Evolutionary conservation across 139 green algal species (phyloP), one percentile per base, ranked within the genome.

Genomic region (Haematococcus sp.): DNA sequence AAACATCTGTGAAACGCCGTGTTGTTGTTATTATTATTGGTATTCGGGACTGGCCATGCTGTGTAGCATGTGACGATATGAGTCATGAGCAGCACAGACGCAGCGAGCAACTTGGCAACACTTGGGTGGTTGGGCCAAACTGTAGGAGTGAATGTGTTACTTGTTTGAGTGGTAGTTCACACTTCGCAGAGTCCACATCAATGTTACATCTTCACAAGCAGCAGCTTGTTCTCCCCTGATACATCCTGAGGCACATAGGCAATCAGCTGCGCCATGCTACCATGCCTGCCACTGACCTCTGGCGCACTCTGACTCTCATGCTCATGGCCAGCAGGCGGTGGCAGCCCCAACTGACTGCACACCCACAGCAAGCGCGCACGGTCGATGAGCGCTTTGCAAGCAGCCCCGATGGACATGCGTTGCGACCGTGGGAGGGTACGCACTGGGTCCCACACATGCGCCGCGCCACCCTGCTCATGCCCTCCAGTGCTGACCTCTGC

Each of bases 351-450:
- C 32, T 70, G 56, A 35, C 74, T 25, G 7, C 32, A 71, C 64
- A 93, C 76, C 86, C 84, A 95, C 11, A 52, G 60, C 72, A 84
- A 40, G n/a, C 90, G 76, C 1, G 80, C 89, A 5, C 44, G 51
- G 70, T 95, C 90, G 22, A 95, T 88, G 23, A 95, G 73, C 56
- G 70, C 54, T 76, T 95, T 95, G 81, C 86, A 92, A 55, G 77
- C 78, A 30, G 46, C 51, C 0, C 90, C 90, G 3, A 95, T 49
- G 0, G 46, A 75, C 30, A 91, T 87, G 7, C 85, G 74, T 54
- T 71, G 30, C 25, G 46, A 32, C 4, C 84, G 68, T 0, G 74
- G 40, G 30, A 88, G 67, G 2, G 27, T 44, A 3, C 28, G 11
- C 7, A 63, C 61, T 4, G 74, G 81, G 49, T 81, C 46, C 49